Base-by-base conservation (phyloP, 2,329 filamentous ascomycete genomes). In the Penicillium nordicum region DNA sequence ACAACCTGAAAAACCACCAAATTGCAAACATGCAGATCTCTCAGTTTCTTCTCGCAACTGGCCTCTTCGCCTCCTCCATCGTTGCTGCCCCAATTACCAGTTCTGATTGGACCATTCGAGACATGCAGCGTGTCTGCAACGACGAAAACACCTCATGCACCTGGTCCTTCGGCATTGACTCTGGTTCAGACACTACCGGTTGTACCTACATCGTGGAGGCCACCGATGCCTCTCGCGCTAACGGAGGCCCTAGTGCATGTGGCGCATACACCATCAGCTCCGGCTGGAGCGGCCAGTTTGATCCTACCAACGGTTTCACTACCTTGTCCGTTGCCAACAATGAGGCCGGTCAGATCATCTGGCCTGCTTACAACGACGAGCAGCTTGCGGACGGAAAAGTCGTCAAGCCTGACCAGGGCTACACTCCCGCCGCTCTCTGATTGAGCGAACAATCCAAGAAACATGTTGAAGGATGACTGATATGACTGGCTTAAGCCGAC, bases 251-350 rank as follows among this genome's bases (percentile, higher is more conserved):
- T 16, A 49, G 36, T 6, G 16, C 18, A 18, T 83, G 79, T 72
- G 81, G 79, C 43, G 63, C 67, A 52, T 84, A 75, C 74, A 79
- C 74, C 59, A 62, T 84, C 65, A 79, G 76, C 43, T 78, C 77
- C 2, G 78, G 79, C 70, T 84, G 81, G 81, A 80, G 76, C 68
- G 80, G 75, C 67, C 76, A 82, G 64, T 84, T 83, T 60, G 82
- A 80, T 55, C 57, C 71, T 21, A 76, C 69, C 62, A 72, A 79
- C 29, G 81, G 79, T 59, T 84, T 83, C 74, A 83, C 80, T 30
- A 81, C 78, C 21, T 70, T 84, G 29, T 72, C 76, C 18, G 76
- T 84, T 47, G 74, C 77, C 34, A 72, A 49, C 12, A 3, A 40
- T 1, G 23, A 27, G 12, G 10, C 11, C 9, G 1, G 25, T 2